Percentiles rank a stretch among this genome's conserved stretches.
Evolutionary conservation across 176 grass and related monocot species (phyloP).

Genomic region (Aegilops bicornis): DNA sequence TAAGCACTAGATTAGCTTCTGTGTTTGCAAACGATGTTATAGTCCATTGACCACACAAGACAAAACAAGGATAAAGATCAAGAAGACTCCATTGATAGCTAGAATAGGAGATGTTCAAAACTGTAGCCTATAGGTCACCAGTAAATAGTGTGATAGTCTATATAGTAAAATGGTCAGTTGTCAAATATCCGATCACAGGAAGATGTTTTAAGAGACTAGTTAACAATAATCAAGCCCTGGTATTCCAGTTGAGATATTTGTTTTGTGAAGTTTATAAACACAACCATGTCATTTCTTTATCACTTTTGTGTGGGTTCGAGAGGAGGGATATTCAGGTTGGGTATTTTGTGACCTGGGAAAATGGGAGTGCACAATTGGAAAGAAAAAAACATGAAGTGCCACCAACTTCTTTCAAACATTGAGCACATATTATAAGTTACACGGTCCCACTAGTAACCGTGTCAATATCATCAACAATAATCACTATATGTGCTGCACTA

Average conservation of each 20-base stretch:
- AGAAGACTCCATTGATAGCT: background rate
- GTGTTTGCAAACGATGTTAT: conserved; percentile 19
- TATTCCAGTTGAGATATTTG: background rate
- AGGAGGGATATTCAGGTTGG: no score
- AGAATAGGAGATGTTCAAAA: conserved; percentile 4
- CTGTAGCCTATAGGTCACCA: background rate
- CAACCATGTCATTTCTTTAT: no score
- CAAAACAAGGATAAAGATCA: background rate
- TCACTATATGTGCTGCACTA: background rate
- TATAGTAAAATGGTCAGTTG: conserved; percentile 8
- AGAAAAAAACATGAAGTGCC: background rate
- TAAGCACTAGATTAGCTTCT: conserved; percentile 14
- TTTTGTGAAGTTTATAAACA: background rate
- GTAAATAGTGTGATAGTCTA: conserved; percentile 18
- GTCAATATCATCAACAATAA: background rate
- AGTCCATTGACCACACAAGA: conserved; percentile 3
- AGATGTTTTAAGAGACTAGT: background rate
- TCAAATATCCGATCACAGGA: background rate
- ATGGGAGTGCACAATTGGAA: background rate
- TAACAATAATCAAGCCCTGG: background rate
- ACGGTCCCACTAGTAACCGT: background rate
- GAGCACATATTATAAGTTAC: conserved; percentile 1
- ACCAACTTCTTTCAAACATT: background rate
- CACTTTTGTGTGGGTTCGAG: no score
- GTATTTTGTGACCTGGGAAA: no score